Base-by-base conservation (phyloP, 306 rosid species). In the Phaseolus lunatus region DNA sequence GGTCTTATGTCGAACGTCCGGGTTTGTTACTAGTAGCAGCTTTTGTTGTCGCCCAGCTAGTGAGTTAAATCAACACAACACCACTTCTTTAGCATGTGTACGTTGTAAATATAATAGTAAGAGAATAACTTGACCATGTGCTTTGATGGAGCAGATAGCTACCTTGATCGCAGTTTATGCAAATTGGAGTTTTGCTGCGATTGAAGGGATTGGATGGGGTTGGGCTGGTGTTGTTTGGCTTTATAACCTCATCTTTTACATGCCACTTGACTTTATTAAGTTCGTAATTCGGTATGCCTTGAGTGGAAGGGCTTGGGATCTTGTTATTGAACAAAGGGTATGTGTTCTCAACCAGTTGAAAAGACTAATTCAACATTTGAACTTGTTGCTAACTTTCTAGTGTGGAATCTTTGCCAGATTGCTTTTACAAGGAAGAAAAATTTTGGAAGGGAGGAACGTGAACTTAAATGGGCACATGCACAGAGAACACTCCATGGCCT, bases 221-320 rank as follows among this genome's bases (percentile, higher is more conserved):
- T 93, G 96, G 97, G 96, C 97, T 50, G 97, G 97, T 66, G 85
- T 89, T 22, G 80, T 93, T 53, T 93, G 97, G 97, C 90, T 93
- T 13, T 93, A 93, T 67, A 93, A 93, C 80, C 84, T 93, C 70
- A 33, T 90, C 75, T 93, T 86, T 72, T 93, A 86, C 73, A 53
- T 93, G 70, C 96, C 97, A 10, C 97, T 93, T 41, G 97, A 93
- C 74, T 71, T 89, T 0, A 84, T 90, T 86, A 90, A 90, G 83
- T 89, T 90, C 85, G 7, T 88, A 43, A 84, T 77, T 80, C 88
- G 92, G 64, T 93, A 93, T 10, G 92, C 94, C 33, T 67, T 90
- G 62, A 89, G 96, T 29, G 97, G 97, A 14, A 81, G 86, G 68
- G 97, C 97, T 64, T 93, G 97, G 97, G 97, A 92, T 80, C 97